Percentiles rank a stretch among this genome's conserved stretches.
Conservation (phyloP, 1,284 basidiomycete genomes). For the Mycena citricolor region DNA sequence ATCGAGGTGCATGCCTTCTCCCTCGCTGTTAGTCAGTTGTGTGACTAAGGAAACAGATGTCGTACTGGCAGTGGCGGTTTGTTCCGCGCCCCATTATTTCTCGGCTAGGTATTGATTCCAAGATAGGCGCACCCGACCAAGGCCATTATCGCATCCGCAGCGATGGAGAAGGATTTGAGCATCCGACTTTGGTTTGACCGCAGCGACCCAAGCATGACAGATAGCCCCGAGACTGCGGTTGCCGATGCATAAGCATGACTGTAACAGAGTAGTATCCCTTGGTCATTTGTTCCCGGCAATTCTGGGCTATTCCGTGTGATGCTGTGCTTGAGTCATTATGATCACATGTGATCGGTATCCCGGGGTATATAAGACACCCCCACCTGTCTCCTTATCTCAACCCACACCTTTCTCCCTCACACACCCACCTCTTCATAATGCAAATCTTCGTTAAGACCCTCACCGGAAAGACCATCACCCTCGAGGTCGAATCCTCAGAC, state of each 20-base stretch:
- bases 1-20: conserved; percentile 50
- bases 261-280: no score
- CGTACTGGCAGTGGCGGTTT: conserved; percentile 73
- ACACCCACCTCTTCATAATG: conserved; percentile 43
- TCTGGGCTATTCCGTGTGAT: not conserved
- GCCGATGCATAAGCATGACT: no score
- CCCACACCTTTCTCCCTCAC: conserved; percentile 9
- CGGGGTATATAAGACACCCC: conserved; percentile 25
- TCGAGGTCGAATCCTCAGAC: conserved; percentile 85
- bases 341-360: conserved; percentile 4
- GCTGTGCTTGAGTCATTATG: conserved; percentile 10
- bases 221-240: no score
- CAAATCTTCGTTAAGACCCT: conserved; percentile 87
- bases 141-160: conserved; percentile 77
- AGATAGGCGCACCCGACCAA: conserved; percentile 77
- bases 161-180: conserved; percentile 81
- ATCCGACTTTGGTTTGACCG: conserved; percentile 78
- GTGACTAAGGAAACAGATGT: conserved; percentile 59
- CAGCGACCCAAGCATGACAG: not conserved
- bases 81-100: no score
- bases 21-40: not conserved
- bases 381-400: conserved; percentile 18
- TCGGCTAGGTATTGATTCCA: no score
- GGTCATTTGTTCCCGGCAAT: conserved; percentile 7
- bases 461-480: conserved; percentile 89